Evolutionary conservation across 768 basidiomycete species (phyloP).

Genomic region (Pisolithus microcarpus): DNA sequence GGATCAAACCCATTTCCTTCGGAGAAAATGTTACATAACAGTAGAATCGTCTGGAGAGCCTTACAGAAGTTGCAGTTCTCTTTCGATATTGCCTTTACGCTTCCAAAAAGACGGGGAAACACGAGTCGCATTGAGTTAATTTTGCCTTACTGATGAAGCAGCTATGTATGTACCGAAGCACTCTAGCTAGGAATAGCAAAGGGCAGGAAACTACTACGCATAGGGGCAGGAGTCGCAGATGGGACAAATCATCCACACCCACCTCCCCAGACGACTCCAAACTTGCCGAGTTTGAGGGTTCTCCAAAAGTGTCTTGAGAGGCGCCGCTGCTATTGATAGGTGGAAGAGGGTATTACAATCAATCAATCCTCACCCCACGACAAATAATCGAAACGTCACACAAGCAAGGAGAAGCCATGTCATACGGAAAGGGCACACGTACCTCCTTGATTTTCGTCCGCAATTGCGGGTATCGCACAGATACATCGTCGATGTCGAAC

Average conservation of each 20-base stretch:
- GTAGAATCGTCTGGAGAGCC: no score
- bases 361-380: not conserved
- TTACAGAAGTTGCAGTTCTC: no score
- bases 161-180: no score
- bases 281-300: not conserved
- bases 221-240: no score
- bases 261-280: not conserved
- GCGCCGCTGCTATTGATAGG: conserved; percentile 25
- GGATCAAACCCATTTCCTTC: no score
- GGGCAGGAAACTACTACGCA: no score
- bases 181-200: not conserved
- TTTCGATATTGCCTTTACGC: no score
- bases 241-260: not conserved
- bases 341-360: not conserved
- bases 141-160: no score
- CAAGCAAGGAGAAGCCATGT: not conserved
- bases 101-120: no score
- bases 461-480: conserved; percentile 12
- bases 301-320: not conserved
- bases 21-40: no score
- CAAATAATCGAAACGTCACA: no score
- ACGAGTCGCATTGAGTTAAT: no score
- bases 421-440: conserved; percentile 2
- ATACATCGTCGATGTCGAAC: conserved; percentile 15
- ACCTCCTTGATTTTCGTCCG: conserved; percentile 20